Evolutionary conservation across 1,139 yeast species (phyloP).

Genomic region (Blastobotrys raffinosifermentans): DNA sequence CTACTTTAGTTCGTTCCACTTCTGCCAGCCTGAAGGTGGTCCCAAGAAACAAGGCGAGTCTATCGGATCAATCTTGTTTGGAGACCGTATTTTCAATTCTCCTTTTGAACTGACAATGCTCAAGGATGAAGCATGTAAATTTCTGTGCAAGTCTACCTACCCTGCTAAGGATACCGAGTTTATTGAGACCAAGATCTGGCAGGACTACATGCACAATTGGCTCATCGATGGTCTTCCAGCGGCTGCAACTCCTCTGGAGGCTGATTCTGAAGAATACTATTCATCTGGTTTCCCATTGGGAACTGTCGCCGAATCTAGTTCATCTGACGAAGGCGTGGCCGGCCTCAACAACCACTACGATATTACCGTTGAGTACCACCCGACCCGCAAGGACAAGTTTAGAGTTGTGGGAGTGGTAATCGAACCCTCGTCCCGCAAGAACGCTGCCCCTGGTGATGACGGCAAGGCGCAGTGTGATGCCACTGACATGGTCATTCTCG

Average conservation of each 20-base stretch:
- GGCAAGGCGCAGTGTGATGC: constrained; percentile 34
- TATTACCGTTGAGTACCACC: constrained; percentile 74
- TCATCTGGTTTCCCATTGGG: constrained; percentile 84
- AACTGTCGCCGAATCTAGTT: constrained; percentile 16
- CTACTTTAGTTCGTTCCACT: constrained; percentile 76
- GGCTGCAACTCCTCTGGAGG: constrained; percentile 61
- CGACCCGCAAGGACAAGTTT: constrained; percentile 57
- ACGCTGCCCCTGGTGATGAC: constrained; percentile 36
- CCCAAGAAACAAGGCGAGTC: constrained; percentile 79
- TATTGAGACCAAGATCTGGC: constrained; percentile 69
- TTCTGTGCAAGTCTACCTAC: constrained; percentile 56
- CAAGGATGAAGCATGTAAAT: constrained; percentile 58
- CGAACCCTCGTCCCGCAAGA: constrained; percentile 57
- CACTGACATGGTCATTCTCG: constrained; percentile 34
- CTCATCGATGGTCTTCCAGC: constrained; percentile 92
- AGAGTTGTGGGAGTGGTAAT: constrained; percentile 92
- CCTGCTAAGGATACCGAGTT: constrained; percentile 62
- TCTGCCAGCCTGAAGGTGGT: constrained; percentile 65
- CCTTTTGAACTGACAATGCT: constrained; percentile 81
- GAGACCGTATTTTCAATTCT: constrained; percentile 91
- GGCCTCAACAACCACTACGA: constrained; percentile 72
- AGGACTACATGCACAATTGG: constrained; percentile 89
- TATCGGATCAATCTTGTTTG: constrained; percentile 87
- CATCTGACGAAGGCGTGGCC: constrained; percentile 43
- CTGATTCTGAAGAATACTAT: constrained; percentile 42